Conservation (phyloP, 176 grass and related monocot species). For the Ananas comosus region DNA sequence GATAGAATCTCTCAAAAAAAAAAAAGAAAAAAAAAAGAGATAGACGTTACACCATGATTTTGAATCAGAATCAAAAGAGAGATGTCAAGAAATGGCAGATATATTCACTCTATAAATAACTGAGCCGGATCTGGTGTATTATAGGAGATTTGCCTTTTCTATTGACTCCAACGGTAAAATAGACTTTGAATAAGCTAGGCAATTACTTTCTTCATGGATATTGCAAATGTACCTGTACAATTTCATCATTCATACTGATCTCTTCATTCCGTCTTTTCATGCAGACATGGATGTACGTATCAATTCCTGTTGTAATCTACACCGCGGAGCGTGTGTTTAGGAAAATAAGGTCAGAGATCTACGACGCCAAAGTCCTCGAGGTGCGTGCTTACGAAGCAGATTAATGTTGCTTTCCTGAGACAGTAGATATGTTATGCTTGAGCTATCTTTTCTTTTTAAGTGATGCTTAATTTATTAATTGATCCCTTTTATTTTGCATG, state of each 20-base stretch:
- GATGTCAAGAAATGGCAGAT: no score
- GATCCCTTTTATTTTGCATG: not conserved
- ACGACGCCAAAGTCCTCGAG: slow-evolving; percentile 32
- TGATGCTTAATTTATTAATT: not conserved
- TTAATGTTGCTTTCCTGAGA: not conserved
- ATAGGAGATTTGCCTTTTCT: no score
- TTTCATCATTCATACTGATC: not conserved
- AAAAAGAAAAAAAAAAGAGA: no score
- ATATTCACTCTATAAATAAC: no score
- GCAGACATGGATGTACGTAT: slow-evolving; percentile 72
- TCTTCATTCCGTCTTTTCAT: slow-evolving; percentile 4
- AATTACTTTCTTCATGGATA: not conserved
- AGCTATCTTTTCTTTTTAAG: not conserved
- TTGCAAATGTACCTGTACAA: not conserved
- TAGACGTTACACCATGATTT: no score
- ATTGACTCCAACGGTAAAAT: no score
- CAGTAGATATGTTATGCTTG: not conserved
- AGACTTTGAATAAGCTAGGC: no score
- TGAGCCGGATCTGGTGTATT: no score
- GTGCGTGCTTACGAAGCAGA: slow-evolving; percentile 16
- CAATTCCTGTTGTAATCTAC: slow-evolving; percentile 47
- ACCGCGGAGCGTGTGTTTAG: slow-evolving; percentile 37
- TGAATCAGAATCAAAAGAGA: no score
- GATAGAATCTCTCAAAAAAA: no score
- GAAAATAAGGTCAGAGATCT: slow-evolving; percentile 38